phyloP scores from a whole-genome alignment of 768 basidiomycete genomes.

The Hemileccinum impolitum region DNA sequence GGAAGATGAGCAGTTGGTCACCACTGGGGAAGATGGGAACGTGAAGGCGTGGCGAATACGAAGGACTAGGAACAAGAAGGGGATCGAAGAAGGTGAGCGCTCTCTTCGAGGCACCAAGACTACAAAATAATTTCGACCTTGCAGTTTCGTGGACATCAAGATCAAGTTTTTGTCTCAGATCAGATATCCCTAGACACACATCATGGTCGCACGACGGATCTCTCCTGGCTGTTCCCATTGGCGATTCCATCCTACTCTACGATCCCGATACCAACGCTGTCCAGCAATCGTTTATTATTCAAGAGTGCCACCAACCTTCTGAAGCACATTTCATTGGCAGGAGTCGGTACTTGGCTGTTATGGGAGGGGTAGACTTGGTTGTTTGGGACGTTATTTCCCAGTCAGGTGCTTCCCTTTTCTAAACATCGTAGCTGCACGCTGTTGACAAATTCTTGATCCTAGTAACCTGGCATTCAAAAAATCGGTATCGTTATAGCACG shows the following conservation, averaged over 20 bases:
- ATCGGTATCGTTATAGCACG: slow-evolving; percentile 35
- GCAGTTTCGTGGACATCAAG: slow-evolving; percentile 71
- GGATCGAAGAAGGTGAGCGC: slow-evolving; percentile 49
- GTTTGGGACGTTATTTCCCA: slow-evolving; percentile 72
- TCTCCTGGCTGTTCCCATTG: slow-evolving; percentile 72
- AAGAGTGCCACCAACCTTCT: slow-evolving; percentile 45
- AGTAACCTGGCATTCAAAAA: slow-evolving; percentile 62
- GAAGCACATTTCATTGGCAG: slow-evolving; percentile 65
- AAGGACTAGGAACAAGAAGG: slow-evolving; percentile 42
- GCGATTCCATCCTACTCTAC: slow-evolving; percentile 67
- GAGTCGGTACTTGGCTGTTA: slow-evolving; percentile 61
- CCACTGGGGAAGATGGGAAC: slow-evolving; percentile 68
- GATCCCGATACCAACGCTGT: slow-evolving; percentile 62
- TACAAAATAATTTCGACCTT: not conserved
- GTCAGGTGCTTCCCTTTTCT: slow-evolving; percentile 42
- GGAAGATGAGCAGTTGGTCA: slow-evolving; percentile 51
- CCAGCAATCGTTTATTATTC: slow-evolving; percentile 55
- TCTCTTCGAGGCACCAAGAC: not conserved
- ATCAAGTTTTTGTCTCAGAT: slow-evolving; percentile 66
- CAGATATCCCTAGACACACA: slow-evolving; percentile 59
- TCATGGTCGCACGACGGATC: slow-evolving; percentile 88
- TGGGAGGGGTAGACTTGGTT: slow-evolving; percentile 46
- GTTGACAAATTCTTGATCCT: slow-evolving; percentile 1
- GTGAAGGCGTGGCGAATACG: slow-evolving; percentile 82
- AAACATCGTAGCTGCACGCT: not conserved